These are phyloP conservation scores for Entonaema liquescens DNA, from an alignment of 495 filamentous ascomycete species.

Conservation along the genomic window DNA sequence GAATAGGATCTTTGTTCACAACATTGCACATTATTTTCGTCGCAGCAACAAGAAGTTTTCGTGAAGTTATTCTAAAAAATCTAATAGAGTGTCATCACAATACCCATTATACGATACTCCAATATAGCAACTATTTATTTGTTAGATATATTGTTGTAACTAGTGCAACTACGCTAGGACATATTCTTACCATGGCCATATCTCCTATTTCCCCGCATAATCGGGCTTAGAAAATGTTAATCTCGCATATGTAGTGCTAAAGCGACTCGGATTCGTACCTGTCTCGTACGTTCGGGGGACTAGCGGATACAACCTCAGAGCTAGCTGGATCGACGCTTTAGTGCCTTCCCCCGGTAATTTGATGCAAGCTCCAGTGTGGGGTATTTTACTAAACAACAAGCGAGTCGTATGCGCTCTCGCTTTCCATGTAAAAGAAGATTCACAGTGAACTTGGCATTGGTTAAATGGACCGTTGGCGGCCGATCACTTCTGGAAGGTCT, in stretches of 20 bases:
- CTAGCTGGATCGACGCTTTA: not conserved
- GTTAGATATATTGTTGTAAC: not conserved
- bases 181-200: not conserved
- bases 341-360: not conserved
- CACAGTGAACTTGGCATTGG: not conserved
- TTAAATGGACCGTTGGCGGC: not conserved
- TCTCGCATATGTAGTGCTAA: not conserved
- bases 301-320: not conserved
- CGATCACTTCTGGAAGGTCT: not conserved
- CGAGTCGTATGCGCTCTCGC: not conserved
- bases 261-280: constrained; percentile 9
- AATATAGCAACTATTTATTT: too few species aligned
- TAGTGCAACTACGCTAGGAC: not conserved
- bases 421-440: not conserved
- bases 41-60: too few species aligned
- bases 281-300: constrained; percentile 24
- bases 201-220: not conserved
- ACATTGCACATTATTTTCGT: too few species aligned
- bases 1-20: not conserved
- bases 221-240: not conserved
- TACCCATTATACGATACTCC: not conserved
- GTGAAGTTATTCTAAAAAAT: too few species aligned
- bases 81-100: too few species aligned
- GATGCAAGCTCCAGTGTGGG: not conserved
- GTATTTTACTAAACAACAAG: not conserved